A percentile compares a stretch with the other conserved stretches of the same genome.
Conservation (phyloP, 2,329 filamentous ascomycete genomes). For the Fusarium sp. region DNA sequence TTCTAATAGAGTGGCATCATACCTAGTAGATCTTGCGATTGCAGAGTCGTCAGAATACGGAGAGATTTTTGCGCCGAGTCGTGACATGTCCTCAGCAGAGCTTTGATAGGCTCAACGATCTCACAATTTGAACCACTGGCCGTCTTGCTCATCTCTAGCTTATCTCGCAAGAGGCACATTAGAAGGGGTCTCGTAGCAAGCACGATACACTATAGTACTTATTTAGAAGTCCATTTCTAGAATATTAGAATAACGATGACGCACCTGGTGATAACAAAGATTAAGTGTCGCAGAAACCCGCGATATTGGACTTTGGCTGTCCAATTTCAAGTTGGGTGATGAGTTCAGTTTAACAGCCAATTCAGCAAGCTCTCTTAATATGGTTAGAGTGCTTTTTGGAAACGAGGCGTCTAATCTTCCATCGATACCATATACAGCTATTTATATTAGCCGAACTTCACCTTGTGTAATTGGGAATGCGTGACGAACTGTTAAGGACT, state of each 20-base stretch:
- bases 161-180: background rate
- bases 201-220: background rate
- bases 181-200: background rate
- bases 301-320: background rate
- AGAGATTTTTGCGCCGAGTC: background rate
- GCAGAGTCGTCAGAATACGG: background rate
- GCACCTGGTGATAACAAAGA: background rate
- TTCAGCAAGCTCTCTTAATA: background rate
- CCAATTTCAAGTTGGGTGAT: background rate
- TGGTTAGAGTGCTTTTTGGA: background rate
- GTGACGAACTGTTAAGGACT: background rate
- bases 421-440: background rate
- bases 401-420: background rate
- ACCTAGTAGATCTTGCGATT: background rate
- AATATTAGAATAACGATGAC: background rate
- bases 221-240: background rate
- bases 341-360: background rate
- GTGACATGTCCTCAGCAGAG: background rate
- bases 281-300: background rate
- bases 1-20: too few relatives aligned
- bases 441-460: too few relatives aligned
- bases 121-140: background rate
- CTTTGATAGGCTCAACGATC: background rate
- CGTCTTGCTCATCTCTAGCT: background rate
- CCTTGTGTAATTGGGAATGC: too few relatives aligned